Evolutionary conservation across 352 stramenopile species (phyloP).

Genomic region (Phytophthora pluvialis): DNA sequence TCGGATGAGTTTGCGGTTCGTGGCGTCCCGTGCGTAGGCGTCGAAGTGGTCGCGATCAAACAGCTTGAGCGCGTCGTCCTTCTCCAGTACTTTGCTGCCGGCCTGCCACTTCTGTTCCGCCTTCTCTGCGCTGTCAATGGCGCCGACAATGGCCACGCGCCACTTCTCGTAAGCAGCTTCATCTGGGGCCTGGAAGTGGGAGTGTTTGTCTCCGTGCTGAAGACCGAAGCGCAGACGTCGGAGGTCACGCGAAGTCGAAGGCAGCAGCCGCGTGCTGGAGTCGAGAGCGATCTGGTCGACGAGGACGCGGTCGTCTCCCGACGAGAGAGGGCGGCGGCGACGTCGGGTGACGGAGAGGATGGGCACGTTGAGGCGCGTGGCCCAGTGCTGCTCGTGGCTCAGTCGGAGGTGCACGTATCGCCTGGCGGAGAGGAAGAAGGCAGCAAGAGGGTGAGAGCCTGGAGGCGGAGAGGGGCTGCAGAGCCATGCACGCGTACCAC

Average conservation of each 20-base stretch:
- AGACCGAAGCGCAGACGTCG: constrained; percentile 5
- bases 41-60: neutral
- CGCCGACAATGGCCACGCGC: constrained; percentile 1
- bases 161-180: constrained; percentile 5
- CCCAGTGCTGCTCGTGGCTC: constrained; percentile 10
- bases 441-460: neutral
- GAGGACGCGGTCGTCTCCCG: neutral
- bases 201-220: neutral
- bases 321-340: constrained; percentile 2
- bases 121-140: constrained; percentile 1
- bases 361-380: neutral
- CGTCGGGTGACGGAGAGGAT: constrained; percentile 6
- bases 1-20: constrained; percentile 12
- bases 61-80: neutral
- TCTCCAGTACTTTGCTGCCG: neutral
- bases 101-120: constrained; percentile 4
- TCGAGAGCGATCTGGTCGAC: constrained; percentile 8
- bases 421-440: neutral
- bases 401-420: constrained; percentile 6
- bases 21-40: constrained; percentile 2
- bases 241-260: constrained; percentile 1
- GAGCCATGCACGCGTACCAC: neutral
- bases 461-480: neutral
- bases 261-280: constrained; percentile 1
- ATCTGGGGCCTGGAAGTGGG: constrained; percentile 6